These are phyloP conservation scores for Hyphodiscus hymeniophilus DNA, from an alignment of 495 filamentous ascomycete genomes.

Conservation along the genomic window DNA sequence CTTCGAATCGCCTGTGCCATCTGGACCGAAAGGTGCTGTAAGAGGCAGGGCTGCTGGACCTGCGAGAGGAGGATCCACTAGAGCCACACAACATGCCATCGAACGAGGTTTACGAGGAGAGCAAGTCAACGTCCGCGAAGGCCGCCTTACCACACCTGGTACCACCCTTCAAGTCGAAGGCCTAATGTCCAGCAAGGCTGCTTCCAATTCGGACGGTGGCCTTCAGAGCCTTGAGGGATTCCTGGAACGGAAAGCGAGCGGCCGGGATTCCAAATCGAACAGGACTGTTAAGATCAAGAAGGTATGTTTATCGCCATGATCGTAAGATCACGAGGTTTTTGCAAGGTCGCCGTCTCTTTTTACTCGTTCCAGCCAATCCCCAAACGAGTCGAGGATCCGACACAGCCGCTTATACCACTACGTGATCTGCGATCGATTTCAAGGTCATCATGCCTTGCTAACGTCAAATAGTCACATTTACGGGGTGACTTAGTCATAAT, in stretches of 20 bases:
- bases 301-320: slow-evolving; percentile 57
- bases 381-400: slow-evolving; percentile 48
- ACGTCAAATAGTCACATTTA: slow-evolving; percentile 60
- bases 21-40: slow-evolving; percentile 12
- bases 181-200: slow-evolving; percentile 69
- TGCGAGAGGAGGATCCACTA: slow-evolving; percentile 12
- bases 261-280: slow-evolving; percentile 41
- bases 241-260: slow-evolving; percentile 69
- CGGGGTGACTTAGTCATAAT: slow-evolving; percentile 61
- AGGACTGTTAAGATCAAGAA: slow-evolving; percentile 63
- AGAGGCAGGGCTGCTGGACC: slow-evolving; percentile 5
- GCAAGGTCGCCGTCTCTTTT: slow-evolving; percentile 33
- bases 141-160: slow-evolving; percentile 13
- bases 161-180: slow-evolving; percentile 52
- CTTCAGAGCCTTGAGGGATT: slow-evolving; percentile 63
- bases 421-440: slow-evolving; percentile 37
- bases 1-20: slow-evolving; percentile 19
- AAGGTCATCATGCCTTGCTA: slow-evolving; percentile 55
- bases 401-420: slow-evolving; percentile 38
- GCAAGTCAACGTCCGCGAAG: slow-evolving; percentile 26
- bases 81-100: slow-evolving; percentile 18
- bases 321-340: slow-evolving; percentile 35
- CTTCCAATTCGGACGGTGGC: slow-evolving; percentile 60
- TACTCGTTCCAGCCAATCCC: slow-evolving; percentile 49
- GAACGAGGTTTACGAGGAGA: slow-evolving; percentile 22